Conservation (phyloP, 371 early-diverging fungal genomes). For the Funneliformis caledonium region DNA sequence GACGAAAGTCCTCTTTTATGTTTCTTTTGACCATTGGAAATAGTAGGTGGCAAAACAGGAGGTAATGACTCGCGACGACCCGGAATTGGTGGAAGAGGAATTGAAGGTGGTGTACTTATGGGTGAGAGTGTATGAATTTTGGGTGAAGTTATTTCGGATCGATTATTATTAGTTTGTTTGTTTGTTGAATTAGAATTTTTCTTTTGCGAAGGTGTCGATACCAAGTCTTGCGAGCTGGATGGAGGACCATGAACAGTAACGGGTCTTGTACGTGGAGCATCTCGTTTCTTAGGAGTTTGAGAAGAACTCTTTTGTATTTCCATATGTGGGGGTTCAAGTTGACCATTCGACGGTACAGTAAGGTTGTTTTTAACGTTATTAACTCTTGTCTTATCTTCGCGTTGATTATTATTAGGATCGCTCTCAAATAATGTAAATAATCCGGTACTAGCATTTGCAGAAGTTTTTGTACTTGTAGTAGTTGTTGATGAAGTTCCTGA, state of each 20-base stretch:
- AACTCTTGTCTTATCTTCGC: not conserved
- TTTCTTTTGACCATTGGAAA: constrained; percentile 5
- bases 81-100: constrained; percentile 32
- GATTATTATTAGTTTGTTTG: not conserved
- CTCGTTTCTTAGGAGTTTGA: constrained; percentile 35
- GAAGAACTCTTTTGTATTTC: constrained; percentile 19
- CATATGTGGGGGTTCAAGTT: not conserved
- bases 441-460: constrained; percentile 5
- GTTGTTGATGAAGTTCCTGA: constrained; percentile 13
- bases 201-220: not conserved
- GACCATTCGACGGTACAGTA: not conserved
- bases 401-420: not conserved
- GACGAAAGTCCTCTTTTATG: constrained; percentile 23
- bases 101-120: constrained; percentile 24
- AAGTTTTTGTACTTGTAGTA: not conserved
- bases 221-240: constrained; percentile 5
- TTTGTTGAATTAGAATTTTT: not conserved
- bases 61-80: constrained; percentile 16
- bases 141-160: not conserved
- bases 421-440: constrained; percentile 36
- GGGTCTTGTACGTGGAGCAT: constrained; percentile 36
- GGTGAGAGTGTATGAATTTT: not conserved
- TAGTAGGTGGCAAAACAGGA: not conserved
- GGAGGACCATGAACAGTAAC: constrained; percentile 36
- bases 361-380: constrained; percentile 14